Evolutionary conservation across 2,329 filamentous ascomycete species (phyloP).

Genomic region (Thielaviopsis cerberus): DNA sequence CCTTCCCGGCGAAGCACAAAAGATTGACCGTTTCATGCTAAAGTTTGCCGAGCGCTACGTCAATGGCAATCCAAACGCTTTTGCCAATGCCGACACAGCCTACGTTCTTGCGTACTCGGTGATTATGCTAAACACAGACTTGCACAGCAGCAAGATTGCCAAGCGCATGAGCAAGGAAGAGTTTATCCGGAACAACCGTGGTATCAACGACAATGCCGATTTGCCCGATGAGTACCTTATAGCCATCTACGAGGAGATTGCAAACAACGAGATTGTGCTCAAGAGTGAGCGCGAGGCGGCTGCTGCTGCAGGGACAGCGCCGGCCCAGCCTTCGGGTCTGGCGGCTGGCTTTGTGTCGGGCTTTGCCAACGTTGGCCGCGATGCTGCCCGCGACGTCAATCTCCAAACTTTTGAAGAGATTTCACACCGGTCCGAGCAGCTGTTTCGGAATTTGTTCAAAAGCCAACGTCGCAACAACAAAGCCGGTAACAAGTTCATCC

Average conservation of each 20-base stretch:
- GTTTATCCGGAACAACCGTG: slow-evolving; percentile 97
- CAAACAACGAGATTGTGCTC: slow-evolving; percentile 77
- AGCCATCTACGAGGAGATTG: slow-evolving; percentile 83
- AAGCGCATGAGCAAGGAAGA: slow-evolving; percentile 88
- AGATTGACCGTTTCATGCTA: slow-evolving; percentile 98
- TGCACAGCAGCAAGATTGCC: slow-evolving; percentile 72
- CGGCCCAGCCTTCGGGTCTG: slow-evolving; percentile 44
- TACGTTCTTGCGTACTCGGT: slow-evolving; percentile 94
- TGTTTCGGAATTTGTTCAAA: slow-evolving; percentile 84
- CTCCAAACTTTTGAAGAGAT: slow-evolving; percentile 93
- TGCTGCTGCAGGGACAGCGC: slow-evolving; percentile 50
- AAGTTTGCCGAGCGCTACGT: slow-evolving; percentile 97
- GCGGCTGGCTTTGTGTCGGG: slow-evolving; percentile 74
- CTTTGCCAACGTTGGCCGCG: slow-evolving; percentile 76
- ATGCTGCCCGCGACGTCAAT: slow-evolving; percentile 82
- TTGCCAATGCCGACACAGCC: slow-evolving; percentile 92
- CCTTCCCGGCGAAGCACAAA: slow-evolving; percentile 86
- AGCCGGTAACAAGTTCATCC: slow-evolving; percentile 58
- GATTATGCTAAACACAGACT: slow-evolving; percentile 88
- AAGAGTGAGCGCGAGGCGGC: slow-evolving; percentile 82
- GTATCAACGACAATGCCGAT: slow-evolving; percentile 92
- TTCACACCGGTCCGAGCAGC: slow-evolving; percentile 49
- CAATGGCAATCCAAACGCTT: slow-evolving; percentile 85
- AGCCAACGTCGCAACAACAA: slow-evolving; percentile 71
- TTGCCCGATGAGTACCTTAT: slow-evolving; percentile 81